phyloP scores from a whole-genome alignment of 805 yeast species.

The Yamadazyma philogaea region DNA sequence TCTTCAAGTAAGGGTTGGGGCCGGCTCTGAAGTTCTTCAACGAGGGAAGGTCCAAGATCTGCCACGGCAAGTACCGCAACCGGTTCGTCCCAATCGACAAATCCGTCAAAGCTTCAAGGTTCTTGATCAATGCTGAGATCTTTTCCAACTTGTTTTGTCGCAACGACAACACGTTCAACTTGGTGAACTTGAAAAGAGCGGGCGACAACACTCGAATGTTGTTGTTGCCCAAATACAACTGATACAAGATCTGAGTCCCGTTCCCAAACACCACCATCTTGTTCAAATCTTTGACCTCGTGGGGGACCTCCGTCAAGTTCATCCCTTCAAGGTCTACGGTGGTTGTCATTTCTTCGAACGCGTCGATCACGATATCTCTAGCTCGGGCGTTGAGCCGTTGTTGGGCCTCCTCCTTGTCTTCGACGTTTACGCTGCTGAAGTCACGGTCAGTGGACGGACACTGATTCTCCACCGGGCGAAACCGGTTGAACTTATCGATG shows the following conservation, averaged over 20 bases:
- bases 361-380: slow-evolving; percentile 37
- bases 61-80: slow-evolving; percentile 50
- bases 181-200: slow-evolving; percentile 47
- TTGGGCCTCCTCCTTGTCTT: slow-evolving; percentile 20
- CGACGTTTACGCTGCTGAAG: slow-evolving; percentile 10
- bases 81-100: slow-evolving; percentile 52
- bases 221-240: slow-evolving; percentile 52
- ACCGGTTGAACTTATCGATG: slow-evolving; percentile 47
- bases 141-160: slow-evolving; percentile 48
- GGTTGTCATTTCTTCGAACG: slow-evolving; percentile 48
- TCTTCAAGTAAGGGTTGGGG: slow-evolving; percentile 46
- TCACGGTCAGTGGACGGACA: slow-evolving; percentile 36
- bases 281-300: slow-evolving; percentile 55
- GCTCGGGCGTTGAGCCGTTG: slow-evolving; percentile 28
- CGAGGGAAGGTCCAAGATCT: slow-evolving; percentile 44
- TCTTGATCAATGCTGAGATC: slow-evolving; percentile 47
- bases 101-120: slow-evolving; percentile 42
- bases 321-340: slow-evolving; percentile 47
- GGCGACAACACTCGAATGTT: slow-evolving; percentile 47
- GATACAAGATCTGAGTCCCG: slow-evolving; percentile 27
- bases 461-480: slow-evolving; percentile 25
- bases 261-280: slow-evolving; percentile 44
- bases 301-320: slow-evolving; percentile 50
- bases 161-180: slow-evolving; percentile 49
- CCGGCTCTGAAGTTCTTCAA: slow-evolving; percentile 49